Conservation (phyloP, 257 asterid species). For the Paulownia fortunei region DNA sequence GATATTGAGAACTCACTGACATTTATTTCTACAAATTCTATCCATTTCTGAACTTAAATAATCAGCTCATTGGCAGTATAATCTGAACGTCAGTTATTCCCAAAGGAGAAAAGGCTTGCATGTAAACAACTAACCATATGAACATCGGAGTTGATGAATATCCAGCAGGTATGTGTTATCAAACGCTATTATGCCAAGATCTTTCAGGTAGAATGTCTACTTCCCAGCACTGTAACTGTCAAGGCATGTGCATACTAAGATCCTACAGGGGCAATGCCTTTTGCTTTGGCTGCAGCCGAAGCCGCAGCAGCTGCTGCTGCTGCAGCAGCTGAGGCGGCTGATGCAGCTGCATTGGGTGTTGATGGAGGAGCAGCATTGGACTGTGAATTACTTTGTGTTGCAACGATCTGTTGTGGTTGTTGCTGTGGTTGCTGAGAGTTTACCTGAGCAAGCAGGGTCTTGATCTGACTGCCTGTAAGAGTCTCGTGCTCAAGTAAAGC, state of each 20-base stretch:
- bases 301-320: slow-evolving; percentile 58
- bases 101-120: slow-evolving; percentile 16
- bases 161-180: not conserved
- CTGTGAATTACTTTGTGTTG: slow-evolving; percentile 44
- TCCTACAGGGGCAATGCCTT: slow-evolving; percentile 77
- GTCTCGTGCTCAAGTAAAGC: slow-evolving; percentile 87
- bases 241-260: slow-evolving; percentile 41
- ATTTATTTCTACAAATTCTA: not conserved
- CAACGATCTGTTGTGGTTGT: slow-evolving; percentile 43
- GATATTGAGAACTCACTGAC: not conserved
- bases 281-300: slow-evolving; percentile 72
- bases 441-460: slow-evolving; percentile 57
- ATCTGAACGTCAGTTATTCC: not conserved
- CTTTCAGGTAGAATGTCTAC: not conserved
- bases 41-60: not conserved
- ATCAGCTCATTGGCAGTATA: slow-evolving; percentile 24
- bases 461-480: slow-evolving; percentile 76
- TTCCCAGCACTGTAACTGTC: not conserved
- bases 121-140: slow-evolving; percentile 33
- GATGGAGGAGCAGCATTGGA: slow-evolving; percentile 48
- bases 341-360: slow-evolving; percentile 54
- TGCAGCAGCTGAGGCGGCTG: slow-evolving; percentile 57
- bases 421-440: slow-evolving; percentile 49
- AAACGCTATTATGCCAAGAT: not conserved
- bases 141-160: slow-evolving; percentile 37